Evolutionary conservation across 352 stramenopile genomes (phyloP).

Genomic region (Pythium phragmiticola): DNA sequence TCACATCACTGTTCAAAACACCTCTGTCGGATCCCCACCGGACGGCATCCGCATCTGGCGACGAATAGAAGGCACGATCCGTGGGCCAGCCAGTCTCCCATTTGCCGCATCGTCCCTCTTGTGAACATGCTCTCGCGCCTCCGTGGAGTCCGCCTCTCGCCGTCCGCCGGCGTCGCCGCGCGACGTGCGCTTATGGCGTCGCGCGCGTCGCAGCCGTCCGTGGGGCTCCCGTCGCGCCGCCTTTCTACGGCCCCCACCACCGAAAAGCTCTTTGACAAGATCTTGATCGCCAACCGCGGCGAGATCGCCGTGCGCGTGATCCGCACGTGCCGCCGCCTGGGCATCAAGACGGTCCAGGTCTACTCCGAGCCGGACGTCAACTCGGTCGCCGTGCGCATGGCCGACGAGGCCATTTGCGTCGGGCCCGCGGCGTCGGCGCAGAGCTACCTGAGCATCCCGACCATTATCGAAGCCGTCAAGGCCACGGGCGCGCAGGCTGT

Average conservation of each 20-base stretch:
- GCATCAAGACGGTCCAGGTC: slow-evolving; percentile 90
- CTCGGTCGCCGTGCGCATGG: slow-evolving; percentile 73
- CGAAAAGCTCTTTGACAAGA: slow-evolving; percentile 89
- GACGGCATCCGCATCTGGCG: slow-evolving; percentile 1
- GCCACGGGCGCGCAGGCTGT: slow-evolving; percentile 72
- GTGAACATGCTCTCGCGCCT: slow-evolving; percentile 6
- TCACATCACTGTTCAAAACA: not conserved
- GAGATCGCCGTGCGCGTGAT: slow-evolving; percentile 90
- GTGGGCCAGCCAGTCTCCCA: slow-evolving; percentile 1
- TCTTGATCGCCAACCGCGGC: slow-evolving; percentile 90
- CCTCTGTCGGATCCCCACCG: not conserved
- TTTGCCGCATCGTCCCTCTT: not conserved
- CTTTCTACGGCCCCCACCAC: slow-evolving; percentile 30
- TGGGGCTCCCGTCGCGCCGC: slow-evolving; percentile 94
- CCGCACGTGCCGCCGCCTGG: slow-evolving; percentile 79
- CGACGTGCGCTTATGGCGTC: slow-evolving; percentile 39
- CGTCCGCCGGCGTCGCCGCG: slow-evolving; percentile 10
- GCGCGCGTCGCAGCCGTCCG: slow-evolving; percentile 18
- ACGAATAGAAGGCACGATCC: slow-evolving; percentile 1
- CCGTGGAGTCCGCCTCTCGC: slow-evolving; percentile 4
- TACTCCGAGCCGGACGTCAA: slow-evolving; percentile 88
- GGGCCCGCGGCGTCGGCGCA: slow-evolving; percentile 64
- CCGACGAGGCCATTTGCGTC: slow-evolving; percentile 68
- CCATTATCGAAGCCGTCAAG: slow-evolving; percentile 74
- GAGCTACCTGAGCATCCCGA: slow-evolving; percentile 76